Base-by-base conservation (phyloP, 1,284 basidiomycete genomes). In the Leccinum cinnamomeum region DNA sequence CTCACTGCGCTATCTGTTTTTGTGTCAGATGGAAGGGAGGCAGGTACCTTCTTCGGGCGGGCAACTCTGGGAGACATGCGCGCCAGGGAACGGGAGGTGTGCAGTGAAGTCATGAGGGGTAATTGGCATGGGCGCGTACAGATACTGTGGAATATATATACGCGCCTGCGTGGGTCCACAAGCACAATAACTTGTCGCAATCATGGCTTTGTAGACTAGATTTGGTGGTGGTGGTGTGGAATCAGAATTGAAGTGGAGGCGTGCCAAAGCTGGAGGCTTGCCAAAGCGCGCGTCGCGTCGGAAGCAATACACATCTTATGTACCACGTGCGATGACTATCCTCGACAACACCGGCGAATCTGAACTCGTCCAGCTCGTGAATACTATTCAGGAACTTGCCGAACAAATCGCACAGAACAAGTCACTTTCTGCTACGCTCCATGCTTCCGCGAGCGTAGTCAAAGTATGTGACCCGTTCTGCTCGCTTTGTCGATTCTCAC, bases 331-430 rank as follows among this genome's bases (percentile, higher is more conserved):
- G 41, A 77, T 77, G 76, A 69, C 76, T 65, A 81, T 82, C 79
- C 74, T 77, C 59, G 77, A 80, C 63, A 75, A 78, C 65, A 77
- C 80, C 16, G 70, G 68, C 48, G 73, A 72, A 53, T 69, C 69
- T 53, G 85, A 89, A 66, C 79, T 93, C 53, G 77, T 81, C 68
- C 84, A 87, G 59, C 81, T 96, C 62, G 91, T 91, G 88, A 75
- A 78, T 18, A 77, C 94, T 11, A 89, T 95, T 41, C 84, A 84
- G 46, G 91, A 95, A 73, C 82, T 96, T 51, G 84, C 86, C 68
- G 91, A 94, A 62, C 94, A 97, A 77, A 84, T 97, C 59, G 87
- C 85, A 58, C 87, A 87, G 65, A 97, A 97, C 74, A 83, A 91
- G 23, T 82, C 78, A 37, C 69, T 83, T 60, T 84, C 88, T 11